phyloP scores from a whole-genome alignment of 495 filamentous ascomycete genomes.

The Darksidea phi region DNA sequence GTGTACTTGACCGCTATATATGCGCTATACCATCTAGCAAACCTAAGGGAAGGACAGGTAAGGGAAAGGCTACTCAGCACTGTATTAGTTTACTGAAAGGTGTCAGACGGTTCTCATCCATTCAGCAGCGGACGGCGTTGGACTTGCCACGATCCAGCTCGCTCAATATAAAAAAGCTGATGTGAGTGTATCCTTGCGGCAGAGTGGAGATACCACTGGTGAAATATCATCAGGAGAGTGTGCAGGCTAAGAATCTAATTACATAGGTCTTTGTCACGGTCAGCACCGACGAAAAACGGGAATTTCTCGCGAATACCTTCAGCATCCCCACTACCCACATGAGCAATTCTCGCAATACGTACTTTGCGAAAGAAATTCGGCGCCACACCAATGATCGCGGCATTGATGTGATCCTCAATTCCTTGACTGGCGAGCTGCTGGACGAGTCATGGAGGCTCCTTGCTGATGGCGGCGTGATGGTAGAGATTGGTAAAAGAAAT shows the following conservation, averaged over 20 bases:
- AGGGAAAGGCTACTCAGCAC: too few species aligned
- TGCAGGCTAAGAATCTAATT: too few species aligned
- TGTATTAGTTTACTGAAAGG: too few species aligned
- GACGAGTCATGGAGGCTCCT: slow-evolving; percentile 39
- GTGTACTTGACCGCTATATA: slow-evolving; percentile 7
- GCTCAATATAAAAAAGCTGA: slow-evolving; percentile 2
- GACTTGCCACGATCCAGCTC: slow-evolving; percentile 1
- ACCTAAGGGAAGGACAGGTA: background rate
- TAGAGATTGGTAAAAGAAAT: slow-evolving; percentile 45
- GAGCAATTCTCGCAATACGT: slow-evolving; percentile 1
- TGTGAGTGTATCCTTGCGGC: slow-evolving; percentile 12
- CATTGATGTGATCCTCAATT: slow-evolving; percentile 18
- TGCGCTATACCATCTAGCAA: background rate
- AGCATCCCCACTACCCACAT: slow-evolving; percentile 8
- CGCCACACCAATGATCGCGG: slow-evolving; percentile 14
- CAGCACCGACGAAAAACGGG: slow-evolving; percentile 11
- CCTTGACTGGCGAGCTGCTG: slow-evolving; percentile 5
- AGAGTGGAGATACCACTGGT: too few species aligned
- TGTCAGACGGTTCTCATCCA: slow-evolving; percentile 16
- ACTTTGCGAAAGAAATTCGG: slow-evolving; percentile 8
- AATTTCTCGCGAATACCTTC: slow-evolving; percentile 11
- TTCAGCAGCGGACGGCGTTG: slow-evolving; percentile 12
- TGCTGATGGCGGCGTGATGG: slow-evolving; percentile 40
- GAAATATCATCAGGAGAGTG: too few species aligned
- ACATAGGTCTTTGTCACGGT: slow-evolving; percentile 26